Evolutionary conservation across 2,329 filamentous ascomycete species (phyloP), one percentile per base, ranked within the genome.

Genomic region (Nothophaeocryptopus gaeumannii): DNA sequence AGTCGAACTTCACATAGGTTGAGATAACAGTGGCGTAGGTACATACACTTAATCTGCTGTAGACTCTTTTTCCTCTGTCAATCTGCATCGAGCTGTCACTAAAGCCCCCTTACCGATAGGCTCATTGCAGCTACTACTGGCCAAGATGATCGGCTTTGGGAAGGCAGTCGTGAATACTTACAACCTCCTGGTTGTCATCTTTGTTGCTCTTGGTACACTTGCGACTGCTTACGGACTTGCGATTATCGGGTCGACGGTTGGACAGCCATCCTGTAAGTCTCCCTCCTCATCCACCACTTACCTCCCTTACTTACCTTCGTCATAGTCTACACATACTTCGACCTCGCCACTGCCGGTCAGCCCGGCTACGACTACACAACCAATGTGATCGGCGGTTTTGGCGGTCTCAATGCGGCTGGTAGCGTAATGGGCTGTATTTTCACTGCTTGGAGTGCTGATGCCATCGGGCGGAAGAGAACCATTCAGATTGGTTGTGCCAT

Each of bases 321-420:
- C 14, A 8, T 20, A 58, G 55, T 76, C 63, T 75, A 72, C 59
- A 63, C 57, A 5, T 72, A 70, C 58, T 69, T 76, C 40, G 54
- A 68, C 29, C 65, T 76, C 10, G 69, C 70, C 5, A 47, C 66
- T 5, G 59, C 65, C 47, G 69, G 65, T 8, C 61, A 70, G 45
- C 66, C 71, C 2, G 72, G 71, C 15, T 75, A 75, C 54, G 55
- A 55, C 1, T 68, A 70, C 38, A 74, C 73, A 1, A 67, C 71
- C 3, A 67, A 70, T 50, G 65, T 73, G 14, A 71, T 74, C 37
- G 73, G 70, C 30, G 73, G 72, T 14, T 65, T 75, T 44, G 75
- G 75, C 60, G 74, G 73, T 32, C 63, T 75, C 5, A 73, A 72
- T 55, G 70, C 68, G 13, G 73, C 72, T 5, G 72, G 73, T n/a